Evolutionary conservation across 2,329 filamentous ascomycete genomes (phyloP).

Genomic region (Chaetomiaceae sp.): DNA sequence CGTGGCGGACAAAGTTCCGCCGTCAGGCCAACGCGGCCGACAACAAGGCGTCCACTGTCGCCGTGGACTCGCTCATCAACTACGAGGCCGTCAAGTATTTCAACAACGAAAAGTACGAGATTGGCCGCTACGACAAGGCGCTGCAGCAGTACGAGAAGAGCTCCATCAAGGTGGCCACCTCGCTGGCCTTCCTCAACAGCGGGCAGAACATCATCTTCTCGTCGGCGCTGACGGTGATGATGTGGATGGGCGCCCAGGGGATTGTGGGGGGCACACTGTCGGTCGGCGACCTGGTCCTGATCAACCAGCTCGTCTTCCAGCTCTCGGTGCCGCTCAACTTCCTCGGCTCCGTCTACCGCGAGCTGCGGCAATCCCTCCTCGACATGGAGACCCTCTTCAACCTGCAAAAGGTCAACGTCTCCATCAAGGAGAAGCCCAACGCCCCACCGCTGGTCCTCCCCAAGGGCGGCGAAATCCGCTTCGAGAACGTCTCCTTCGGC

Average conservation of each 20-base stretch:
- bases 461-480: conserved; percentile 81
- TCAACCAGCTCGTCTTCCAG: conserved; percentile 98
- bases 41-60: conserved; percentile 90
- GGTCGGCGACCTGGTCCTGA: conserved; percentile 95
- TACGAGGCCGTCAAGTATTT: conserved; percentile 99
- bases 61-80: conserved; percentile 95
- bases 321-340: conserved; percentile 96
- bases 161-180: conserved; percentile 95
- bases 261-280: conserved; percentile 78
- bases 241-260: conserved; percentile 91
- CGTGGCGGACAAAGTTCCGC: conserved; percentile 95
- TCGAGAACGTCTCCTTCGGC: conserved; percentile 92
- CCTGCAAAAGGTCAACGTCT: conserved; percentile 91
- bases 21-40: conserved; percentile 94
- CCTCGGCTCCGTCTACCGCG: conserved; percentile 93
- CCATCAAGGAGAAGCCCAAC: conserved; percentile 70
- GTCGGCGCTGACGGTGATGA: conserved; percentile 88
- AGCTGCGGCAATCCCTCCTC: conserved; percentile 86
- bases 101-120: conserved; percentile 97
- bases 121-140: conserved; percentile 82
- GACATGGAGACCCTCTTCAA: conserved; percentile 99
- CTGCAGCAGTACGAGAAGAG: conserved; percentile 83
- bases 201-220: conserved; percentile 98
- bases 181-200: conserved; percentile 84
- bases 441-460: conserved; percentile 69